phyloP scores from a whole-genome alignment of 2,329 filamentous ascomycete genomes.

The Geoglossum cookeanum region DNA sequence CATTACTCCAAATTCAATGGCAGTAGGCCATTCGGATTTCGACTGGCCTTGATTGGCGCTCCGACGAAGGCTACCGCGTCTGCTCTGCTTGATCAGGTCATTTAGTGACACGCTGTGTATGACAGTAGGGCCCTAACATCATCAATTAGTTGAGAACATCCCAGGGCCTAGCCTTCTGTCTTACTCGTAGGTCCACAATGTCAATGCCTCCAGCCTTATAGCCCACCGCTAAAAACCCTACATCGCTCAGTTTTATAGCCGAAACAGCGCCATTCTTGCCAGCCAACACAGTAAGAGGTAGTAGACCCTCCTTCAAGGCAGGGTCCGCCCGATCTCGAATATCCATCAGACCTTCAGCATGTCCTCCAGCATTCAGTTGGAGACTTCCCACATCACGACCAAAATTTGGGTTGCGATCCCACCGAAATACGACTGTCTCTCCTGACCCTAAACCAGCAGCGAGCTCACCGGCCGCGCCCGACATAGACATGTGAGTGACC shows the following conservation, averaged over 20 bases:
- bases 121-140: slow-evolving; percentile 46
- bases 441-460: slow-evolving; percentile 63
- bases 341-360: slow-evolving; percentile 42
- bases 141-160: not conserved
- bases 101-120: slow-evolving; percentile 57
- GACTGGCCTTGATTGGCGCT: slow-evolving; percentile 31
- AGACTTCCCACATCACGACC: slow-evolving; percentile 34
- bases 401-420: slow-evolving; percentile 60
- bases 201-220: slow-evolving; percentile 66
- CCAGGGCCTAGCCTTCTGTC: not conserved
- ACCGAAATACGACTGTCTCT: slow-evolving; percentile 75
- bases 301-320: slow-evolving; percentile 54
- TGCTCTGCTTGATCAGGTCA: slow-evolving; percentile 60
- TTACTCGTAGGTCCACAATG: slow-evolving; percentile 58
- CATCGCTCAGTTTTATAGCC: slow-evolving; percentile 66
- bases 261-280: slow-evolving; percentile 68
- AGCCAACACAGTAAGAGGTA: slow-evolving; percentile 65
- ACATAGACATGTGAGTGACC: slow-evolving; percentile 62
- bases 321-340: slow-evolving; percentile 57
- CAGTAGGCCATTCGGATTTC: slow-evolving; percentile 54
- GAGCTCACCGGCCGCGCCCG: slow-evolving; percentile 64
- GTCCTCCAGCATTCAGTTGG: slow-evolving; percentile 15
- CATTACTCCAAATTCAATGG: slow-evolving; percentile 82
- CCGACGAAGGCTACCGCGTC: slow-evolving; percentile 51
- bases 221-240: slow-evolving; percentile 77